These are phyloP conservation scores for Verticillium albo-atrum DNA, from an alignment of 2,329 filamentous ascomycete genomes.

Conservation along the genomic window DNA sequence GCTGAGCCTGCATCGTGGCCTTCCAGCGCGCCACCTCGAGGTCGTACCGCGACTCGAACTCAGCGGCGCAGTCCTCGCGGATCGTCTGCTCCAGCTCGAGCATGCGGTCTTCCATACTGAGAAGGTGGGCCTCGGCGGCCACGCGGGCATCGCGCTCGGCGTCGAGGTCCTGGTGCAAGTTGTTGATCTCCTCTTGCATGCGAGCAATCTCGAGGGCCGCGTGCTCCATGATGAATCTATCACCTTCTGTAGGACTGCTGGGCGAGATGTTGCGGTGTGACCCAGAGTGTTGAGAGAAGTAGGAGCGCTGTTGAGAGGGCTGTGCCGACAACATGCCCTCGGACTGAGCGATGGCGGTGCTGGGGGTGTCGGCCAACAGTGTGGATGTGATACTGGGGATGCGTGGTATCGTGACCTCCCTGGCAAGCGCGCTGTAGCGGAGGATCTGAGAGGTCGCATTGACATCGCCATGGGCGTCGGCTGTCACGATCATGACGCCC, in stretches of 20 bases:
- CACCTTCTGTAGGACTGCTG: constrained; percentile 35
- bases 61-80: constrained; percentile 80
- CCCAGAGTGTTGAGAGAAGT: constrained; percentile 9
- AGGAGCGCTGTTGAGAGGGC: constrained; percentile 5
- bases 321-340: constrained; percentile 12
- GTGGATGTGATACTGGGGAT: constrained; percentile 77
- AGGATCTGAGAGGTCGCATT: constrained; percentile 96
- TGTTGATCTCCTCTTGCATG: constrained; percentile 73
- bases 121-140: constrained; percentile 69
- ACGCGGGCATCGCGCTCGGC: constrained; percentile 66
- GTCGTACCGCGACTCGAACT: constrained; percentile 76
- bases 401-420: constrained; percentile 87
- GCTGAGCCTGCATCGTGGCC: constrained; percentile 69
- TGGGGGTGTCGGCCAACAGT: constrained; percentile 42
- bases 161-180: constrained; percentile 63
- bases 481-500: constrained; percentile 93
- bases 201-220: constrained; percentile 77
- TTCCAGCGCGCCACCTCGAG: constrained; percentile 80
- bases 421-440: constrained; percentile 86
- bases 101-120: constrained; percentile 62
- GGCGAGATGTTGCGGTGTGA: constrained; percentile 35
- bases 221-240: constrained; percentile 72
- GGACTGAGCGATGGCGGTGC: constrained; percentile 16
- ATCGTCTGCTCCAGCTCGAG: constrained; percentile 74
- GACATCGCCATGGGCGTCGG: constrained; percentile 88